Evolutionary conservation across 164 flowering plant genomes (phyloP), one percentile per base, ranked within the genome.

Genomic region (Annona squamosa): DNA sequence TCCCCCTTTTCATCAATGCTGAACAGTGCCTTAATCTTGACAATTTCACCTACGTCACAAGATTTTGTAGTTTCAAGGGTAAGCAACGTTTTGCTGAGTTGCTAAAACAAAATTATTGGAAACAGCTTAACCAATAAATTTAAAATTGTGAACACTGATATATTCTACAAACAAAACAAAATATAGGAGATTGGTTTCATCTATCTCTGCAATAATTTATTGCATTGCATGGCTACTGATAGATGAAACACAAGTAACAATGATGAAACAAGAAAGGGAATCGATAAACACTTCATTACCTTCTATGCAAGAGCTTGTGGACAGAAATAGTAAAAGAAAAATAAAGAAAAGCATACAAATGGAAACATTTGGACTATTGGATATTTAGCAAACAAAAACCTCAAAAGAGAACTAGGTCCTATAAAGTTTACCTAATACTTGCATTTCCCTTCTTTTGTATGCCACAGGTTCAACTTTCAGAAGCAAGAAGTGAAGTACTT

Each of bases 401-500:
- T 65, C 2, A 41, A 7, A 37, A 65, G 4, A 37, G 42, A 57
- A 43, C 5, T 19, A 26, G 18, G 42, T 4, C 43, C 9, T 48
- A 6, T 10, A 47, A 67, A 78, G 37, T 84, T 81, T 67, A 92
- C 98, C 97, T 71, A 82, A 66, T 19, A 77, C 75, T 85, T 88
- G 84, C 3, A 62, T 77, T 73, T 80, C 89, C 79, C 94, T 89
- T 78, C 77, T 82, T 76, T 78, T 86, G 72, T 86, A 92, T 62
- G 91, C 79, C 64, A 74, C n/a, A 4, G 95, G 95, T 73, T 85
- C 86, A 82, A 90, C 73, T 86, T 91, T 91, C 48, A 80, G 17
- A 56, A 94, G 88, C 87, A 90, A 70, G 73, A 81, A 80, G 76
- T 92, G 95, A 69, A 94, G 86, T 84, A 82, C 74, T 70, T 79